Conservation (phyloP, 1,284 basidiomycete genomes). For the Puccinia novopanici region DNA sequence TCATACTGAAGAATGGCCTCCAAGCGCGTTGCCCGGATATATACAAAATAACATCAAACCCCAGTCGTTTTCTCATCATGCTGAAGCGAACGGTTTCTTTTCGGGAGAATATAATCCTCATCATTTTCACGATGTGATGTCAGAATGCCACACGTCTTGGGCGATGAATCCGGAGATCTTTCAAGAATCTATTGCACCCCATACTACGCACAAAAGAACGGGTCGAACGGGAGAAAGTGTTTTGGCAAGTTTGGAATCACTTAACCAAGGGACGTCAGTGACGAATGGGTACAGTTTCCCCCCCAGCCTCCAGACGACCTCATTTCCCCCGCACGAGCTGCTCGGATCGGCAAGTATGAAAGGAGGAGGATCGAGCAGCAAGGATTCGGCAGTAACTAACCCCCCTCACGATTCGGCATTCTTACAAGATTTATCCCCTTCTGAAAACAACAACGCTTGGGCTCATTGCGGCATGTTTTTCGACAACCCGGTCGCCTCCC, state of each 20-base stretch:
- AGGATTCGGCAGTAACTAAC: background rate
- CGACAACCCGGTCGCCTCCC: background rate
- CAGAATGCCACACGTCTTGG: conserved; percentile 18
- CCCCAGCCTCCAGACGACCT: background rate
- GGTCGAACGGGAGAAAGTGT: background rate
- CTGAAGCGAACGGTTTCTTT: background rate
- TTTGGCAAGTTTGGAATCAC: background rate
- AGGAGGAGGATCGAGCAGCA: background rate
- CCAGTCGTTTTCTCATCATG: background rate
- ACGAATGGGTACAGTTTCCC: conserved; percentile 13
- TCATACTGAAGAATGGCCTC: background rate
- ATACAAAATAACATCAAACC: background rate
- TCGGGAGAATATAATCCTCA: background rate
- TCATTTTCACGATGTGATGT: background rate
- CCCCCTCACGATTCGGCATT: background rate
- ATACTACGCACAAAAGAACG: conserved; percentile 3
- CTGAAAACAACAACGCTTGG: conserved; percentile 12
- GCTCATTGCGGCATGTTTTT: conserved; percentile 14
- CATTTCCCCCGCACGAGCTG: background rate
- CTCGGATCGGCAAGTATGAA: conserved; percentile 12
- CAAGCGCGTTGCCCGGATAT: conserved; percentile 6
- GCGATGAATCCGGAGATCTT: conserved; percentile 17
- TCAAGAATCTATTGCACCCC: background rate
- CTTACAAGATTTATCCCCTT: conserved; percentile 3
- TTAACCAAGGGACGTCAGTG: background rate